Percentiles rank a stretch among this genome's conserved stretches.
These are phyloP conservation scores for Heimioporus sp. DNA, from an alignment of 768 basidiomycete species.

Conservation along the genomic window DNA sequence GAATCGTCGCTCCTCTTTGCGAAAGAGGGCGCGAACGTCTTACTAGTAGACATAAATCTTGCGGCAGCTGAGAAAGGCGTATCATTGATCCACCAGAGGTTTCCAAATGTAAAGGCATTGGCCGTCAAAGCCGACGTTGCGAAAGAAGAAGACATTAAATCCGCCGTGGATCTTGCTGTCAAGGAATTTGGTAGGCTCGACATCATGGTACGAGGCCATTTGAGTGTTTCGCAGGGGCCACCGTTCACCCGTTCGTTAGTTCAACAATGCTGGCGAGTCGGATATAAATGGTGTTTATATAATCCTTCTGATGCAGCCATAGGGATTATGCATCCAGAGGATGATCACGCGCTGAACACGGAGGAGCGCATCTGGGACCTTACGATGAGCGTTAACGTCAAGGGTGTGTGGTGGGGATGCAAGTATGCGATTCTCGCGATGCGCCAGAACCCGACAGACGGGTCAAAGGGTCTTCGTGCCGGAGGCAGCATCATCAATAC, in stretches of 20 bases:
- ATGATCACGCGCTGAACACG: constrained; percentile 94
- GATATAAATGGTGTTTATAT: neutral
- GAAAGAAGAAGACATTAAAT: constrained; percentile 84
- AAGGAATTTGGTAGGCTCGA: constrained; percentile 91
- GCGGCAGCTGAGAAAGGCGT: constrained; percentile 68
- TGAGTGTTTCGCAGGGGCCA: neutral
- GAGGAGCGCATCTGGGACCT: constrained; percentile 96
- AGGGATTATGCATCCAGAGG: constrained; percentile 98
- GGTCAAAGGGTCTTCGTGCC: constrained; percentile 70
- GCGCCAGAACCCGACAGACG: constrained; percentile 87
- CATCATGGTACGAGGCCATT: constrained; percentile 66
- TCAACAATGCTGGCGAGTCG: constrained; percentile 82
- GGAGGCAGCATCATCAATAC: constrained; percentile 98
- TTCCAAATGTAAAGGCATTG: constrained; percentile 65
- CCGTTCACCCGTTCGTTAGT: constrained; percentile 44
- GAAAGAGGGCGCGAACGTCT: constrained; percentile 86
- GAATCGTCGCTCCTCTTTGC: constrained; percentile 96
- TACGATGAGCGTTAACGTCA: constrained; percentile 92
- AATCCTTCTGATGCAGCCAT: constrained; percentile 4
- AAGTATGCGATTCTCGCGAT: constrained; percentile 97
- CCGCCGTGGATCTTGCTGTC: constrained; percentile 75
- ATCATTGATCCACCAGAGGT: constrained; percentile 59
- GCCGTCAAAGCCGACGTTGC: constrained; percentile 83
- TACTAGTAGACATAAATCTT: constrained; percentile 87
- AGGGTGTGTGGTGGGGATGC: constrained; percentile 99